Evolutionary conservation across 768 basidiomycete species (phyloP).

Genomic region (Megacollybia marginata): DNA sequence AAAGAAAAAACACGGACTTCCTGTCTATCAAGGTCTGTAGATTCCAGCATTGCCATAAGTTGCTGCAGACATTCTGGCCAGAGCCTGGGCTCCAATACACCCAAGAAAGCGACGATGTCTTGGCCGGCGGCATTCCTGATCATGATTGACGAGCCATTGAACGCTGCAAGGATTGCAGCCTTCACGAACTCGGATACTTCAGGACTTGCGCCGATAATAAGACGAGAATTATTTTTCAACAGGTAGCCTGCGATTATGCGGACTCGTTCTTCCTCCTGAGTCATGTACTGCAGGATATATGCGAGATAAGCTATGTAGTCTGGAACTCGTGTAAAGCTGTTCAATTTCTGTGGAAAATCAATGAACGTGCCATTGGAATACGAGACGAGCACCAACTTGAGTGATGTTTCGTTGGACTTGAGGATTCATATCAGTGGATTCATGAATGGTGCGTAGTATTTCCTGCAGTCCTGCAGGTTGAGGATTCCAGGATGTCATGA

Average conservation of each 20-base stretch:
- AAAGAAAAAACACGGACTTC: constrained; percentile 54
- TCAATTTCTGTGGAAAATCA: constrained; percentile 59
- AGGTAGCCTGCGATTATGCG: constrained; percentile 94
- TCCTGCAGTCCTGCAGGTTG: constrained; percentile 83
- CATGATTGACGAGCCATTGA: constrained; percentile 75
- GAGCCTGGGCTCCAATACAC: constrained; percentile 79
- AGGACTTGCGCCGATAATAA: constrained; percentile 60
- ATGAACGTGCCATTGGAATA: constrained; percentile 2
- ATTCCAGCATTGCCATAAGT: constrained; percentile 75
- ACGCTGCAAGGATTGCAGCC: constrained; percentile 69
- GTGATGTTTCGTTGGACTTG: constrained; percentile 77
- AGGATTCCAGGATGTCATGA: constrained; percentile 76
- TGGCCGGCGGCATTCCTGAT: constrained; percentile 92
- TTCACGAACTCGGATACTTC: constrained; percentile 72
- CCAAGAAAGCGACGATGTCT: constrained; percentile 85
- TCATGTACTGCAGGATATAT: constrained; percentile 78
- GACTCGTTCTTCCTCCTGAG: constrained; percentile 85
- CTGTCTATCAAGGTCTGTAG: constrained; percentile 65
- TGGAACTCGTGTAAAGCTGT: constrained; percentile 77
- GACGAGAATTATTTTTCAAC: constrained; percentile 90
- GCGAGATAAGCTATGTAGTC: constrained; percentile 96
- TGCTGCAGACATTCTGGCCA: constrained; percentile 94
- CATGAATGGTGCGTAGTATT: constrained; percentile 86
- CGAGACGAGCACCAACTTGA: constrained; percentile 44
- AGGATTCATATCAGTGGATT: constrained; percentile 76